Evolutionary conservation across 495 filamentous ascomycete species (phyloP).

Genomic region (Penicillium psychrofluorescens): DNA sequence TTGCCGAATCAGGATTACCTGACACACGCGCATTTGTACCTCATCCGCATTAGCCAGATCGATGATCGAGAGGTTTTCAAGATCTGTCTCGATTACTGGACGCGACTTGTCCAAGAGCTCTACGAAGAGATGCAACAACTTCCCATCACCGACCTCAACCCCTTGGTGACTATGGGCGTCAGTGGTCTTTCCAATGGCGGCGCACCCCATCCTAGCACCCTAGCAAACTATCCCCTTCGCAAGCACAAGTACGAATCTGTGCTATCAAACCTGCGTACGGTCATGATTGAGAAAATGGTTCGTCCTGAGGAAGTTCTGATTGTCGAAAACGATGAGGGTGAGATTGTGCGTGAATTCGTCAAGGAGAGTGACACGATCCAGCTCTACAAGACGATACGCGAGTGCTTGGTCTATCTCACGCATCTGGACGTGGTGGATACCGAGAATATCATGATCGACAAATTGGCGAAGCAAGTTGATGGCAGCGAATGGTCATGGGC

Average conservation of each 20-base stretch:
- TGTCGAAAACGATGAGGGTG: constrained; percentile 98
- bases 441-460: constrained; percentile 98
- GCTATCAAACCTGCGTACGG: constrained; percentile 83
- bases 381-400: constrained; percentile 96
- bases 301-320: constrained; percentile 97
- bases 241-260: constrained; percentile 97
- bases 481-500: constrained; percentile 97
- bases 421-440: constrained; percentile 97
- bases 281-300: constrained; percentile 99
- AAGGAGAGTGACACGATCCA: constrained; percentile 99
- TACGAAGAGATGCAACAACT: constrained; percentile 98
- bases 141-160: constrained; percentile 85
- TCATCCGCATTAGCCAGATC: constrained; percentile 96
- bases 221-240: constrained; percentile 81
- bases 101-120: constrained; percentile 93
- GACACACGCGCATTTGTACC: constrained; percentile 91
- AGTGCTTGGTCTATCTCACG: constrained; percentile 95
- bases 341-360: constrained; percentile 97
- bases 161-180: constrained; percentile 70
- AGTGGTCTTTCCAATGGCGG: constrained; percentile 67
- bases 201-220: constrained; percentile 72
- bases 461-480: constrained; percentile 89
- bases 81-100: constrained; percentile 98
- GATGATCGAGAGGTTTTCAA: constrained; percentile 99
- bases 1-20: constrained; percentile 91